Evolutionary conservation across 371 early-diverging fungal species (phyloP).

Genomic region (Zychaea mexicana): DNA sequence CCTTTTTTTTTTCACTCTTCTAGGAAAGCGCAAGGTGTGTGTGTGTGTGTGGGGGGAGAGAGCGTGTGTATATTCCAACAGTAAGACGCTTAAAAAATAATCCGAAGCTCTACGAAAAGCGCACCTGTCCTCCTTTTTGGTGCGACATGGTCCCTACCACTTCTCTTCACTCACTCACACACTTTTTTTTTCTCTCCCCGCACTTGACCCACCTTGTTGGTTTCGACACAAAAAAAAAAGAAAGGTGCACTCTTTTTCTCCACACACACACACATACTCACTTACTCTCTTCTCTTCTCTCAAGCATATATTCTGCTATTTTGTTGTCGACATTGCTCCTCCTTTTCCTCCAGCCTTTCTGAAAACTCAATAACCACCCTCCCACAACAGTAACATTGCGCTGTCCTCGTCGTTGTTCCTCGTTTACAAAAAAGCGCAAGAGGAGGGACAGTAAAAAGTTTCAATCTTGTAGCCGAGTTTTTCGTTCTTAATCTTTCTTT

Average conservation of each 20-base stretch:
- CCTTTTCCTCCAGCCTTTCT: no score
- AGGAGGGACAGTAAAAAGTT: neutral
- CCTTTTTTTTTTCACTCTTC: no score
- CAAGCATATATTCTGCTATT: no score
- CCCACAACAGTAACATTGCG: neutral
- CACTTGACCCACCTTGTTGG: neutral
- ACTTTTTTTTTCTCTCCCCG: conserved; percentile 1
- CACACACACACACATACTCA: neutral
- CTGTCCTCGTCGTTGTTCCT: no score
- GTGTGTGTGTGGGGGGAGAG: neutral
- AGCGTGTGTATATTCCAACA: neutral
- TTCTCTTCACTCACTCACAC: neutral
- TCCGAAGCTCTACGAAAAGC: neutral
- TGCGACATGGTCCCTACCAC: conserved; percentile 12
- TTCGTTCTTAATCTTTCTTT: conserved; percentile 2
- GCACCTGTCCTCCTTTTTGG: neutral
- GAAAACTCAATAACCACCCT: no score
- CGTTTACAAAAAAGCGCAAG: neutral
- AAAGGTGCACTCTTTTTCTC: no score
- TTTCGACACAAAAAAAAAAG: no score
- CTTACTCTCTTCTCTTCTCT: conserved; percentile 2
- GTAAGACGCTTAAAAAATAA: neutral
- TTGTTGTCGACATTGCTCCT: conserved; percentile 19
- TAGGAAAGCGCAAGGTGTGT: no score
- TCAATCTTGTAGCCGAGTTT: neutral